Evolutionary conservation across 495 filamentous ascomycete genomes (phyloP).

Genomic region (Trichoderma gamsii): DNA sequence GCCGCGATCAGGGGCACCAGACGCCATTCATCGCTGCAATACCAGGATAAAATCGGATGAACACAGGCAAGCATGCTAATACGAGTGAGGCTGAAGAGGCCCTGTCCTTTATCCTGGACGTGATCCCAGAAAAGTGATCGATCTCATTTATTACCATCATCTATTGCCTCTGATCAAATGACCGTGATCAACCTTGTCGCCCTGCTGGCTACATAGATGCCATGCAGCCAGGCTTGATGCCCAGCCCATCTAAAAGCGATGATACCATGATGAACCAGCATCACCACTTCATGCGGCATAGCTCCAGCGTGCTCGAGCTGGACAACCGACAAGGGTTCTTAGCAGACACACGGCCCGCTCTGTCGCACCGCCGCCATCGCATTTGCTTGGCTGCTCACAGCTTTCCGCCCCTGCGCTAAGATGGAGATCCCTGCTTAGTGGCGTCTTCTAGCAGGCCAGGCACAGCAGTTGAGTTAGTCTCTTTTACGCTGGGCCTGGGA

Average conservation of each 20-base stretch:
- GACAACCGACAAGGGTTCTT: neutral
- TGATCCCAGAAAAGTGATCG: neutral
- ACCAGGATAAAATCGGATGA: neutral
- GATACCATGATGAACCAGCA: neutral
- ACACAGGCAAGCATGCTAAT: neutral
- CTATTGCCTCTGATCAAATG: neutral
- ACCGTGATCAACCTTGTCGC: neutral
- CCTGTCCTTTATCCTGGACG: neutral
- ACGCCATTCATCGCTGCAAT: neutral
- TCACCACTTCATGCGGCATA: neutral
- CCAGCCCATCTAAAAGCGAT: too few species aligned
- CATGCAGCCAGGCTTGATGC: neutral
- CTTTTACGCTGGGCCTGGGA: neutral
- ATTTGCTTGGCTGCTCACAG: neutral
- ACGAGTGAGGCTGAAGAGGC: conserved; percentile 8
- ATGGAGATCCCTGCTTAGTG: neutral
- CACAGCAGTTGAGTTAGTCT: neutral
- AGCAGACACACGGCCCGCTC: neutral
- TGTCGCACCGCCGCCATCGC: conserved; percentile 4
- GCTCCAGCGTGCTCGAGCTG: conserved; percentile 1
- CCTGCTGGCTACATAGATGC: neutral
- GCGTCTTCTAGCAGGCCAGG: neutral
- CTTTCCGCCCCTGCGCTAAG: conserved; percentile 10
- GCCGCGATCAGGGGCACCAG: too few species aligned
- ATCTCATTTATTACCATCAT: neutral